Percentiles rank a stretch among this genome's conserved stretches.
Evolutionary conservation across 1,284 basidiomycete genomes (phyloP).

Genomic region (Golubevia sp.): DNA sequence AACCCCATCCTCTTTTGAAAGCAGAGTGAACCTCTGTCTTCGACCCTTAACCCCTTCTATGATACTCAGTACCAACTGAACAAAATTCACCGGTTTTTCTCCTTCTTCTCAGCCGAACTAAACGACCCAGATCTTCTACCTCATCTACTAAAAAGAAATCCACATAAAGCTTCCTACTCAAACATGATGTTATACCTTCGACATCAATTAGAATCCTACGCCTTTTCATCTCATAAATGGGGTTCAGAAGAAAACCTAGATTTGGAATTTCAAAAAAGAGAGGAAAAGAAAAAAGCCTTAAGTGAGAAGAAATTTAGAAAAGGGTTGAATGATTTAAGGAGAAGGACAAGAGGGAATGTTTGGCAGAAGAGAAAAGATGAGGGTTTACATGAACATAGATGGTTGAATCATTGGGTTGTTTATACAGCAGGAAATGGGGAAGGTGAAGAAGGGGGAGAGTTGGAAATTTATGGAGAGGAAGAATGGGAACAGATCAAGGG

Average conservation of each 20-base stretch:
- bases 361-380: conserved; percentile 43
- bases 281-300: conserved; percentile 83
- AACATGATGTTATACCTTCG: conserved; percentile 99
- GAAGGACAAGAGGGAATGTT: conserved; percentile 44
- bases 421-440: no score
- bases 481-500: no score
- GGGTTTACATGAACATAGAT: conserved; percentile 46
- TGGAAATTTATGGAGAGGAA: no score
- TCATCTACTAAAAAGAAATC: conserved; percentile 92
- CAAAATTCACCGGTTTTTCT: no score
- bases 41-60: no score
- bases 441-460: no score
- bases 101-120: conserved; percentile 73
- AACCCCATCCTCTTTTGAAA: no score
- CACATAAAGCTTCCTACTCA: conserved; percentile 92
- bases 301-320: conserved; percentile 76
- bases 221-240: conserved; percentile 87
- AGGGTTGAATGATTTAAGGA: conserved; percentile 40
- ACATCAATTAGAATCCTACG: conserved; percentile 91
- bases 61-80: no score
- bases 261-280: conserved; percentile 79
- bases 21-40: no score
- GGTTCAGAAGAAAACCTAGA: conserved; percentile 89
- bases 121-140: conserved; percentile 88
- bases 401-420: conserved; percentile 5